Evolutionary conservation across 441 rosid genomes (phyloP), one percentile per base, ranked within the genome.

Genomic region (Sinapis alba): DNA sequence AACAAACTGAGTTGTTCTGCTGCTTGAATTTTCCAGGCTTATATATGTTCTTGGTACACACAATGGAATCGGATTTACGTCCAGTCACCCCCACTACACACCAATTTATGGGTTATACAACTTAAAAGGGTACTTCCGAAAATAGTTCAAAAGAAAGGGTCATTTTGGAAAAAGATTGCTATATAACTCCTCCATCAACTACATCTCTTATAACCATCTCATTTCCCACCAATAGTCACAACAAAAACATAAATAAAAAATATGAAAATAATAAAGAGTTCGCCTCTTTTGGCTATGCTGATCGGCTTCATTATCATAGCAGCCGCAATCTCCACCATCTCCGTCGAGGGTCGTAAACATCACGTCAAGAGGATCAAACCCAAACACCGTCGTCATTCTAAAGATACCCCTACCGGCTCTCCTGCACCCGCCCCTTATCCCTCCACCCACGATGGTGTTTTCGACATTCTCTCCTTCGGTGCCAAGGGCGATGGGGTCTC

Each of bases 401-500:
- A 56, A 62, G 64, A 10, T 24, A 68, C 32, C 38, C 78, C 65
- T 66, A 41, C 60, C 32, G 65, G 59, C 19, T 69, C 75, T 20
- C 79, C 68, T 1, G 75, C 80, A 15, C 75, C 75, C 1, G 36
- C 76, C 1, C 74, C 74, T 67, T 53, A 78, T 23, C 66, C 74
- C 7, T 65, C 68, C 32, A 54, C 66, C 0, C 12, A 73, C 6
- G 74, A 73, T 1, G 74, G 58, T 20, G 18, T 56, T 78, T 78
- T 73, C 38, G 43, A 78, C 63, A 73, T 78, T 59, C 62, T 68
- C 71, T 68, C 81, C 9, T 78, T 73, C 15, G 81, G 75, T 58
- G 81, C 81, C 51, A 68, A 68, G 21, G 81, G 74, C 0, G 81
- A 73, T 68, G 81, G 81, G 10, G 38, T 73, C 50, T 78, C 81